Conservation (phyloP, 1,284 basidiomycete genomes). For the Marasmius sp. region DNA sequence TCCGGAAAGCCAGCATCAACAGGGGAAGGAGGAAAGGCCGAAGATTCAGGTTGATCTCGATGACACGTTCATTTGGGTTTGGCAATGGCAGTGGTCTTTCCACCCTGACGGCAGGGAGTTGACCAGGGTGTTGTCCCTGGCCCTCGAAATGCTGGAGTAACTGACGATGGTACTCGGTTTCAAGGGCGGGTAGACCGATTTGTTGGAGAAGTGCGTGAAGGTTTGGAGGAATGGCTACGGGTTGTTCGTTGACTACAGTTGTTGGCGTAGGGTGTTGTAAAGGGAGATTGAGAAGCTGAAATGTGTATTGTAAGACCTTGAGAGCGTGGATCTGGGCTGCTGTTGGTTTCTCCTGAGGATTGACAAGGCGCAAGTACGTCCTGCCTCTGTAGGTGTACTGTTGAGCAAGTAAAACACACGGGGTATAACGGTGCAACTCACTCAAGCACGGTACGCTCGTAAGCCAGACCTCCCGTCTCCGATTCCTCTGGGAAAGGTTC, state of each 20-base stretch:
- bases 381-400: conserved; percentile 44
- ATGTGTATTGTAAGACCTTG: conserved; percentile 69
- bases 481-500: conserved; percentile 45
- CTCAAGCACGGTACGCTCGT: conserved; percentile 58
- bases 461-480: conserved; percentile 51
- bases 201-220: conserved; percentile 63
- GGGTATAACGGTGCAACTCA: conserved; percentile 37
- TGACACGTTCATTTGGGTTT: neutral
- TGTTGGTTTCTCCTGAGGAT: conserved; percentile 53
- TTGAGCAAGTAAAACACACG: conserved; percentile 5
- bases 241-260: conserved; percentile 23
- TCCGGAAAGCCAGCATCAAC: conserved; percentile 66
- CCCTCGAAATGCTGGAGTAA: conserved; percentile 23
- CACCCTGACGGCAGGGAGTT: conserved; percentile 21
- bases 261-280: conserved; percentile 20
- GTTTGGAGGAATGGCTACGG: conserved; percentile 37
- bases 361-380: conserved; percentile 55
- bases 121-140: conserved; percentile 28
- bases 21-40: conserved; percentile 67
- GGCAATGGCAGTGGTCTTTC: conserved; percentile 1
- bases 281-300: conserved; percentile 45
- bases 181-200: conserved; percentile 55
- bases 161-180: conserved; percentile 30
- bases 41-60: conserved; percentile 42
- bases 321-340: conserved; percentile 65